Conservation (phyloP, 352 stramenopile genomes). For the Aphanomyces astaci region DNA sequence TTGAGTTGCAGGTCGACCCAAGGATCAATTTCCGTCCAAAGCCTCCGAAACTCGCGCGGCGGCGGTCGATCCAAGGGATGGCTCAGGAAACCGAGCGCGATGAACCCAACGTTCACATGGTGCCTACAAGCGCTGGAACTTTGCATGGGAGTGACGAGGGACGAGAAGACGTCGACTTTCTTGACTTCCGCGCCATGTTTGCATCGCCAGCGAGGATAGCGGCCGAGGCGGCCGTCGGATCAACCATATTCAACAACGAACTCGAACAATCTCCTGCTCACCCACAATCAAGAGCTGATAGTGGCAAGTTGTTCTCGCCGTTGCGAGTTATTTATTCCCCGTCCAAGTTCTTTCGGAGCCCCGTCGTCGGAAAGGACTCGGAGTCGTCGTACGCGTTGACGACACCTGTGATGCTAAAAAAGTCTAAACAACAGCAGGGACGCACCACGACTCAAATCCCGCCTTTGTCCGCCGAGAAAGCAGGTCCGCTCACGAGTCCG, state of each 20-base stretch:
- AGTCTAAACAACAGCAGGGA: background rate
- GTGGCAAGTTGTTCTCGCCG: slow-evolving; percentile 15
- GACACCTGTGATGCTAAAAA: slow-evolving; percentile 23
- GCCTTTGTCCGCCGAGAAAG: background rate
- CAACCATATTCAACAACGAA: background rate
- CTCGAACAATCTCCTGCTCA: too few species aligned
- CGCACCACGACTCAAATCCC: background rate
- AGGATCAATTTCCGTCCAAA: slow-evolving; percentile 3
- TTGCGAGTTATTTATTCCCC: slow-evolving; percentile 33
- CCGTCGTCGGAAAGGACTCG: slow-evolving; percentile 27
- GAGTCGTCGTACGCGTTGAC: slow-evolving; percentile 9
- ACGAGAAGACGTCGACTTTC: background rate
- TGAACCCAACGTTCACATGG: background rate
- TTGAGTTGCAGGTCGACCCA: background rate
- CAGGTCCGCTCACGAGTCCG: too few species aligned
- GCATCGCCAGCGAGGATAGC: background rate
- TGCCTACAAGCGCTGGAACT: background rate
- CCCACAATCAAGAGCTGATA: slow-evolving; percentile 1
- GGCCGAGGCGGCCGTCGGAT: background rate
- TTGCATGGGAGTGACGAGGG: background rate
- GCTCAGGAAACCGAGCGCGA: background rate
- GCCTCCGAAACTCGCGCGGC: background rate
- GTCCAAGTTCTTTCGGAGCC: slow-evolving; percentile 70
- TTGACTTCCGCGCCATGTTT: background rate
- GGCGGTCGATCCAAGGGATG: background rate